phyloP scores from a whole-genome alignment of 305 asterid species.

The Rubia tinctorum region DNA sequence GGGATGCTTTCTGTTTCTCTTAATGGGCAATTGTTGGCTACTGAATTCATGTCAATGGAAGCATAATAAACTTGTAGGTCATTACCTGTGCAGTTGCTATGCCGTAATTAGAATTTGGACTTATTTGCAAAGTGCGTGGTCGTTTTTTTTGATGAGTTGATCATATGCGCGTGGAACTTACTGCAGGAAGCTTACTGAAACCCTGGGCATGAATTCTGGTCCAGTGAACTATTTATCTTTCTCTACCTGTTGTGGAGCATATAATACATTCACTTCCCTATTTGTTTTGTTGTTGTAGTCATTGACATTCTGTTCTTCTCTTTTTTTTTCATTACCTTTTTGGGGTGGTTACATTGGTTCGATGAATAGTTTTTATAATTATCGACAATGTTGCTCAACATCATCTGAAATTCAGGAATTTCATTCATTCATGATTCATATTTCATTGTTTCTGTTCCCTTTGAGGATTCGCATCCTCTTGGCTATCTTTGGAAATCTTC shows the following conservation, averaged over 20 bases:
- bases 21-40: not conserved
- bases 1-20: constrained; percentile 10
- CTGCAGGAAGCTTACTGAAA: constrained; percentile 70
- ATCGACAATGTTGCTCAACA: constrained; percentile 38
- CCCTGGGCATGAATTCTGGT: constrained; percentile 68
- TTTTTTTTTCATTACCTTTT: constrained; percentile 13
- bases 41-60: not conserved
- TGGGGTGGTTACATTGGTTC: constrained; percentile 53
- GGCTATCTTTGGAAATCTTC: constrained; percentile 47
- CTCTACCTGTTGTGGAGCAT: constrained; percentile 36
- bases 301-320: constrained; percentile 37
- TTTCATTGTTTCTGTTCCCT: constrained; percentile 52
- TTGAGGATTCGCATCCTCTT: constrained; percentile 61
- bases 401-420: constrained; percentile 48
- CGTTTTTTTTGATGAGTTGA: constrained; percentile 41
- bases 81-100: not conserved
- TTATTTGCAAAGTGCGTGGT: constrained; percentile 33
- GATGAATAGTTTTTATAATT: constrained; percentile 36
- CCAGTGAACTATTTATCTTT: constrained; percentile 50
- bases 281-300: constrained; percentile 36
- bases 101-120: not conserved
- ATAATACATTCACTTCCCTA: constrained; percentile 31
- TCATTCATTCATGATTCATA: constrained; percentile 50
- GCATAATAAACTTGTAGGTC: not conserved
- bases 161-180: constrained; percentile 64